phyloP scores from a whole-genome alignment of 108 stramenopile species.

The Nitzschia inconspicua region DNA sequence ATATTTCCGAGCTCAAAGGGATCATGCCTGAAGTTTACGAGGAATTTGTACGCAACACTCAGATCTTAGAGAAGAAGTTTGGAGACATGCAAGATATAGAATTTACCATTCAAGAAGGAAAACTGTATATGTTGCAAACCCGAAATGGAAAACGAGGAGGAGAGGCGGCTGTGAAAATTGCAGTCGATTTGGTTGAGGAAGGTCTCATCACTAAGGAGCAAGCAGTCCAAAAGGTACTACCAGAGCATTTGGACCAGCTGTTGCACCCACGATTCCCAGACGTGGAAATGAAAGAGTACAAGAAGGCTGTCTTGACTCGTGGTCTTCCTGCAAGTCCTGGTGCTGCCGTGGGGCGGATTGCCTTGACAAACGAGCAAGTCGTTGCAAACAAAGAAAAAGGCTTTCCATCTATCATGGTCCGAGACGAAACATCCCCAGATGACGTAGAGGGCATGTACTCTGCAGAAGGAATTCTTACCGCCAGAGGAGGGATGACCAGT shows the following conservation, averaged over 20 bases:
- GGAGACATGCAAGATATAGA: slow-evolving; percentile 93
- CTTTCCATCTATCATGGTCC: slow-evolving; percentile 66
- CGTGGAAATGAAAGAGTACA: slow-evolving; percentile 41
- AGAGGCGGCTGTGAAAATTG: slow-evolving; percentile 81
- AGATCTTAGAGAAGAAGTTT: slow-evolving; percentile 79
- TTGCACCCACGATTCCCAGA: slow-evolving; percentile 77
- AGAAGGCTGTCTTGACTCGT: slow-evolving; percentile 10
- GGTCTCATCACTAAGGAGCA: slow-evolving; percentile 66
- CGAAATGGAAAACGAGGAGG: slow-evolving; percentile 83
- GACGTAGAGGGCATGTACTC: slow-evolving; percentile 90
- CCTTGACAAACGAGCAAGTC: slow-evolving; percentile 76
- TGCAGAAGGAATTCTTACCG: slow-evolving; percentile 77
- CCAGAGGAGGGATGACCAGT: slow-evolving; percentile 81
- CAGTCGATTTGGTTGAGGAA: slow-evolving; percentile 80
- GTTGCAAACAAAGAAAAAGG: slow-evolving; percentile 60
- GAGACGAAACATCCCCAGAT: slow-evolving; percentile 66
- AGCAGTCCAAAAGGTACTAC: slow-evolving; percentile 75
- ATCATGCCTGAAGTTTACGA: slow-evolving; percentile 73
- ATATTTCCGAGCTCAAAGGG: slow-evolving; percentile 67
- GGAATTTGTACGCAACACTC: slow-evolving; percentile 68
- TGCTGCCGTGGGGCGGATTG: slow-evolving; percentile 67
- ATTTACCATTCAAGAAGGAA: slow-evolving; percentile 86
- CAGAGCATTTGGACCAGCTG: slow-evolving; percentile 78
- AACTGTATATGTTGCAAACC: slow-evolving; percentile 89
- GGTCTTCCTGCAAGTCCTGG: slow-evolving; percentile 20